phyloP scores from a whole-genome alignment of 345 rosid species.

The Hibiscus mutabilis region DNA sequence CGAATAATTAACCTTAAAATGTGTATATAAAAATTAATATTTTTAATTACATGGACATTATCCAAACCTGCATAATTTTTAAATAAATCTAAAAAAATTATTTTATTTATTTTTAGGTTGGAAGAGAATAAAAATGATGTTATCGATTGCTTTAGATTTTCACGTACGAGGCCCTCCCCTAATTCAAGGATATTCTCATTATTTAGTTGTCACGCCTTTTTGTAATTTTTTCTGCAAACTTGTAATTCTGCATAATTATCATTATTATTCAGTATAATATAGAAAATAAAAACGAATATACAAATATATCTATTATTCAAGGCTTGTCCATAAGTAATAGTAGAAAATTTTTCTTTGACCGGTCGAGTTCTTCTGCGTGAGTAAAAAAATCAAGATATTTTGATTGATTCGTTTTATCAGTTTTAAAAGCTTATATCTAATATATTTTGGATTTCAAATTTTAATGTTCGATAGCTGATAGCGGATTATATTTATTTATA shows the following conservation, averaged over 20 bases:
- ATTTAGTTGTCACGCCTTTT: constrained; percentile 65
- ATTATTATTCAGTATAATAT: too few relatives aligned
- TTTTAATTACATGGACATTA: too few relatives aligned
- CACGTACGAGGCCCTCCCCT: constrained; percentile 36
- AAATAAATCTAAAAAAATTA: neutral
- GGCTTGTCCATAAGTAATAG: neutral
- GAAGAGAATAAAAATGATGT: constrained; percentile 54
- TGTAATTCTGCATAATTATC: constrained; percentile 18
- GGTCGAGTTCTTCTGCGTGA: neutral
- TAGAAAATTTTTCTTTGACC: neutral
- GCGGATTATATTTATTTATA: too few relatives aligned
- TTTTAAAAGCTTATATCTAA: too few relatives aligned
- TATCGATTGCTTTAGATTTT: constrained; percentile 35
- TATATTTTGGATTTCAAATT: too few relatives aligned
- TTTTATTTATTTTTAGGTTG: constrained; percentile 3
- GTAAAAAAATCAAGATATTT: neutral
- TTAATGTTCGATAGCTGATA: too few relatives aligned
- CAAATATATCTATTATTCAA: neutral
- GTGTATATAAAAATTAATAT: too few relatives aligned
- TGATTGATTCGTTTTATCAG: too few relatives aligned
- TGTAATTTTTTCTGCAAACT: neutral
- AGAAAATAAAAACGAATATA: too few relatives aligned
- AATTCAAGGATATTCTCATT: constrained; percentile 48
- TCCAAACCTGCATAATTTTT: neutral
- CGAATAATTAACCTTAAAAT: too few relatives aligned